phyloP scores from a whole-genome alignment of 2,329 filamentous ascomycete genomes.

The Pestalotiopsis sp. region DNA sequence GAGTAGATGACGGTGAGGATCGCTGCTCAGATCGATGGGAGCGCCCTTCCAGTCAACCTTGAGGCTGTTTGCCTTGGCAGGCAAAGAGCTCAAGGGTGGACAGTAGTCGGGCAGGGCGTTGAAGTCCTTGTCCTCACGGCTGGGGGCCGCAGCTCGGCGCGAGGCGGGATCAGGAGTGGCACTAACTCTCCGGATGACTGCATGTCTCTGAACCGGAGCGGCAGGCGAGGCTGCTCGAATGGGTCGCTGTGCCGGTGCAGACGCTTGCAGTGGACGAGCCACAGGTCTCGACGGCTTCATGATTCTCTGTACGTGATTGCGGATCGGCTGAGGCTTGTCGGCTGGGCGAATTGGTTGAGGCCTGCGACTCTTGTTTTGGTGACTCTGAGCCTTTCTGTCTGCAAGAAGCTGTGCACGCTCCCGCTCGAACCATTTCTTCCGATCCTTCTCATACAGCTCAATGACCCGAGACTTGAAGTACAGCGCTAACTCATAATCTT shows the following conservation, averaged over 20 bases:
- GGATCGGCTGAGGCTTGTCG: conserved; percentile 32
- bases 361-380: conserved; percentile 34
- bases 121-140: conserved; percentile 83
- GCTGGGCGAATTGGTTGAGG: conserved; percentile 45
- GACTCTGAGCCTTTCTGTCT: conserved; percentile 45
- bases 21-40: conserved; percentile 73
- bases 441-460: conserved; percentile 45
- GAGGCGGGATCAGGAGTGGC: conserved; percentile 50
- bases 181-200: conserved; percentile 35
- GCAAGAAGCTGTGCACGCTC: conserved; percentile 52
- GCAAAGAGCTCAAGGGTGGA: conserved; percentile 68
- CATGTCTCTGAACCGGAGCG: conserved; percentile 24
- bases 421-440: conserved; percentile 47
- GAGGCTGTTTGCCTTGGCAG: conserved; percentile 67
- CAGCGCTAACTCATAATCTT: conserved; percentile 57
- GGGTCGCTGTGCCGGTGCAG: conserved; percentile 27
- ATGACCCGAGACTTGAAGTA: conserved; percentile 56
- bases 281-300: conserved; percentile 25
- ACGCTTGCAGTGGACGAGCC: conserved; percentile 27
- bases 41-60: conserved; percentile 89
- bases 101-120: conserved; percentile 70
- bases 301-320: conserved; percentile 32
- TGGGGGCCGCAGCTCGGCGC: conserved; percentile 59
- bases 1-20: conserved; percentile 70
- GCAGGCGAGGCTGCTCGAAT: conserved; percentile 26